Percentiles rank a stretch among this genome's conserved stretches.
Evolutionary conservation across 148 eudicot genomes (phyloP).

Genomic region (Arctostaphylos glauca): DNA sequence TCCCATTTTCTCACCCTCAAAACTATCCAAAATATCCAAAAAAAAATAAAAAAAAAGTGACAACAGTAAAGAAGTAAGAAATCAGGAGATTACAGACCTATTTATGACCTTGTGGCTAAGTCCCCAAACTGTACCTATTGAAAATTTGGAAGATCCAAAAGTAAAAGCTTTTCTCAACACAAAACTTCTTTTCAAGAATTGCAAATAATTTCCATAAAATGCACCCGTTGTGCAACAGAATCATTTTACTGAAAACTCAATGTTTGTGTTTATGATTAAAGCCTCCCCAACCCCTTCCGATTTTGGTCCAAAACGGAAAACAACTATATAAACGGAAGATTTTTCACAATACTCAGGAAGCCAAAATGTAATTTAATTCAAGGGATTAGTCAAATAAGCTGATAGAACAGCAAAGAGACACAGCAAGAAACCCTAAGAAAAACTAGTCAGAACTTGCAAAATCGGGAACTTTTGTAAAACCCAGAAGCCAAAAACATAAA

Average conservation of each 20-base stretch:
- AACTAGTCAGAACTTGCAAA: constrained; percentile 23
- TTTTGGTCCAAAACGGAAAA: constrained; percentile 16
- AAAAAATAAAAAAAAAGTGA: constrained; percentile 17
- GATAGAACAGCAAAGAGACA: neutral
- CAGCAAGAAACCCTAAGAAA: constrained; percentile 12
- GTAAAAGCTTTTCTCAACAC: constrained; percentile 68
- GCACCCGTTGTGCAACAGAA: constrained; percentile 48
- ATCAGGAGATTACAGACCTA: neutral
- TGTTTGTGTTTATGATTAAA: constrained; percentile 20
- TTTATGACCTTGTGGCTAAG: constrained; percentile 26
- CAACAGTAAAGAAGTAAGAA: constrained; percentile 6
- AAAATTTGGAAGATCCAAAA: constrained; percentile 84
- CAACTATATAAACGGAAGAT: neutral
- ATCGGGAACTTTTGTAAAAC: constrained; percentile 20
- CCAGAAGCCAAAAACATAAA: constrained; percentile 22
- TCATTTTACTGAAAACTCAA: constrained; percentile 44
- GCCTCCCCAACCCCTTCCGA: constrained; percentile 30
- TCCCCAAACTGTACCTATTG: constrained; percentile 54
- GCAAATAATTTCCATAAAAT: constrained; percentile 52
- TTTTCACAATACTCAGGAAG: constrained; percentile 23
- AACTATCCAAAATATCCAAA: constrained; percentile 15
- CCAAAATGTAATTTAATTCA: neutral
- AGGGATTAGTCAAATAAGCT: neutral
- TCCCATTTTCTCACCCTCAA: constrained; percentile 39
- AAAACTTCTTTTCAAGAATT: constrained; percentile 54